These are phyloP conservation scores for Tilletia caries DNA, from an alignment of 1,284 basidiomycete genomes.

Conservation along the genomic window DNA sequence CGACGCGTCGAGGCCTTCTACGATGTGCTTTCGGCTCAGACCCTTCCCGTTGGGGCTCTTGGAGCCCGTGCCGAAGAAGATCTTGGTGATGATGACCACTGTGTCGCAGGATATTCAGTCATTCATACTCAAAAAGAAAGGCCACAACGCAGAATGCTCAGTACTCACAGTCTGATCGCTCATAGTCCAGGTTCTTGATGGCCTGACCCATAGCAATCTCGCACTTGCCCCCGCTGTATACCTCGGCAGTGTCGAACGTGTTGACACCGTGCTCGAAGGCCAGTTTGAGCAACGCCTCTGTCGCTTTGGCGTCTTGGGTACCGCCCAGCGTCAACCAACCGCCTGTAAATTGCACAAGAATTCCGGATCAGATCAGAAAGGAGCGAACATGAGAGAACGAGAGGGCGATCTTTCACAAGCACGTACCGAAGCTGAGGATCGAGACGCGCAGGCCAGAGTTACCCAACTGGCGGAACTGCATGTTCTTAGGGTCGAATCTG, in stretches of 20 bases:
- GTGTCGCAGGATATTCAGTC: background rate
- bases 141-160: background rate
- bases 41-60: constrained; percentile 60
- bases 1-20: constrained; percentile 70
- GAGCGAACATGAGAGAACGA: background rate
- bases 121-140: background rate
- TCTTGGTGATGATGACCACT: constrained; percentile 67
- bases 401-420: background rate
- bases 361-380: background rate
- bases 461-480: constrained; percentile 41
- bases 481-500: constrained; percentile 39
- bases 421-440: constrained; percentile 34
- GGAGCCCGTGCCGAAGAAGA: constrained; percentile 60
- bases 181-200: constrained; percentile 69
- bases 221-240: constrained; percentile 69
- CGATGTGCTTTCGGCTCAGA: constrained; percentile 73
- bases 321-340: constrained; percentile 41
- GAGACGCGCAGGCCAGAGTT: constrained; percentile 36
- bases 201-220: constrained; percentile 73
- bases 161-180: constrained; percentile 61
- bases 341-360: background rate
- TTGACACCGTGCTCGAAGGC: constrained; percentile 60
- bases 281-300: constrained; percentile 31
- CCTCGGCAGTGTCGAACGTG: constrained; percentile 68
- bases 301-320: constrained; percentile 31